Percentiles rank a stretch among this genome's conserved stretches.
phyloP scores from a whole-genome alignment of 73 alveolate genomes.

The Tetrahymena elliotti region DNA sequence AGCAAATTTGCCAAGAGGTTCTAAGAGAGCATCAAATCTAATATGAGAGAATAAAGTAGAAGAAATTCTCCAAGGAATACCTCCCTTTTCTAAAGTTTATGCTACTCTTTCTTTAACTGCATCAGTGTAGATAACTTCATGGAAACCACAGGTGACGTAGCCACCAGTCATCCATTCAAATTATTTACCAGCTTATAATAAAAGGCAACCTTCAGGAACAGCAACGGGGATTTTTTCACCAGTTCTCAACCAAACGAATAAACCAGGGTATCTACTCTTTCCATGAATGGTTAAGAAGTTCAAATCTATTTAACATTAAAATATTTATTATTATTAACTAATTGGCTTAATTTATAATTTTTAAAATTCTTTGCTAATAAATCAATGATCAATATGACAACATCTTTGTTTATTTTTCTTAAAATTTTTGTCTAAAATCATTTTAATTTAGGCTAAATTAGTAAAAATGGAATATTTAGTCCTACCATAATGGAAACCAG shows the following conservation, averaged over 20 bases:
- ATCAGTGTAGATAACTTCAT: constrained; percentile 59
- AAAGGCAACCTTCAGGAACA: constrained; percentile 61
- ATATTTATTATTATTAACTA: background rate
- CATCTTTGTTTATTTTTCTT: too few species aligned
- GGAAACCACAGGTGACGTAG: constrained; percentile 59
- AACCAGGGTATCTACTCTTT: constrained; percentile 69
- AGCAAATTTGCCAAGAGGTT: constrained; percentile 66
- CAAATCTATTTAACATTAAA: constrained; percentile 1
- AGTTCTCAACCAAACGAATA: constrained; percentile 64
- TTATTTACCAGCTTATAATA: constrained; percentile 52
- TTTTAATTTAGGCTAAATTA: too few species aligned
- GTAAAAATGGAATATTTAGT: background rate
- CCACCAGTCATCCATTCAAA: constrained; percentile 70
- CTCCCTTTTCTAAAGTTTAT: constrained; percentile 28
- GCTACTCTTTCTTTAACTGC: constrained; percentile 20
- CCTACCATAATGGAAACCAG: constrained; percentile 81
- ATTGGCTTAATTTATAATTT: too few species aligned
- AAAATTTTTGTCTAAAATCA: too few species aligned
- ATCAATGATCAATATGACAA: too few species aligned
- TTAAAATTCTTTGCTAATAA: too few species aligned
- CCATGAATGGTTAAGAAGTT: constrained; percentile 78
- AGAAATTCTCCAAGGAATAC: constrained; percentile 76
- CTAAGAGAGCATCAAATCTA: constrained; percentile 59
- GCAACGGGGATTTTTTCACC: constrained; percentile 65
- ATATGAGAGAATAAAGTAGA: constrained; percentile 76